Evolutionary conservation across 352 stramenopile genomes (phyloP).

Genomic region (Phytophthora sansomeana): DNA sequence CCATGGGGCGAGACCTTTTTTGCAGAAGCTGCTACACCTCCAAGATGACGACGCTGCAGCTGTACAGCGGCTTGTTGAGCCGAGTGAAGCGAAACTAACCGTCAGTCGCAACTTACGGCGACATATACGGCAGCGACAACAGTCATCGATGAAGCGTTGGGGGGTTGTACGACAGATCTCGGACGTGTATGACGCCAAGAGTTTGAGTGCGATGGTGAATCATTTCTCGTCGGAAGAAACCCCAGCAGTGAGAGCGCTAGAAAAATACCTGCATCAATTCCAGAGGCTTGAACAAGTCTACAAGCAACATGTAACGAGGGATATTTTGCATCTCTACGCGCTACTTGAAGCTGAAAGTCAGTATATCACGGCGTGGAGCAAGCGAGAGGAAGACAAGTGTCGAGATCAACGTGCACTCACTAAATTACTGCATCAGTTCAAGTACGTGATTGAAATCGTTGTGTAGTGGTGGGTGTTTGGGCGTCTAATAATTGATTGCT

Average conservation of each 20-base stretch:
- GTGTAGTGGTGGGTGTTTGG: not conserved
- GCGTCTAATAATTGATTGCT: constrained; percentile 1
- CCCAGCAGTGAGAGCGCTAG: constrained; percentile 9
- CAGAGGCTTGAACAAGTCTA: constrained; percentile 39
- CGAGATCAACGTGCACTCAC: constrained; percentile 40
- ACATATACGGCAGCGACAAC: constrained; percentile 21
- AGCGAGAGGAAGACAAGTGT: constrained; percentile 35
- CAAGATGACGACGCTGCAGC: constrained; percentile 11
- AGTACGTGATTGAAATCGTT: constrained; percentile 29
- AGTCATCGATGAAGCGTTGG: constrained; percentile 9
- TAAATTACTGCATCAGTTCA: constrained; percentile 56
- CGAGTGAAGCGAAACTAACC: constrained; percentile 37
- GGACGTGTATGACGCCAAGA: not conserved
- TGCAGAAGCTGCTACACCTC: constrained; percentile 36
- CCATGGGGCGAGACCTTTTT: constrained; percentile 33
- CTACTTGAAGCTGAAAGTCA: constrained; percentile 56
- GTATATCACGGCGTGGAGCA: constrained; percentile 48
- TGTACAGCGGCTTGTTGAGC: constrained; percentile 24
- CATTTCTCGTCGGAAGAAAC: constrained; percentile 5
- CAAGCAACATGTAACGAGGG: constrained; percentile 38
- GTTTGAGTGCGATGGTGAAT: not conserved
- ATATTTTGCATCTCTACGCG: constrained; percentile 53
- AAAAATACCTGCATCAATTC: constrained; percentile 39
- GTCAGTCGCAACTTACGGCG: constrained; percentile 23
- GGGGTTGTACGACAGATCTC: constrained; percentile 10